Evolutionary conservation across 352 stramenopile genomes (phyloP), one percentile per base, ranked within the genome.

Genomic region (Peronospora tabacina): DNA sequence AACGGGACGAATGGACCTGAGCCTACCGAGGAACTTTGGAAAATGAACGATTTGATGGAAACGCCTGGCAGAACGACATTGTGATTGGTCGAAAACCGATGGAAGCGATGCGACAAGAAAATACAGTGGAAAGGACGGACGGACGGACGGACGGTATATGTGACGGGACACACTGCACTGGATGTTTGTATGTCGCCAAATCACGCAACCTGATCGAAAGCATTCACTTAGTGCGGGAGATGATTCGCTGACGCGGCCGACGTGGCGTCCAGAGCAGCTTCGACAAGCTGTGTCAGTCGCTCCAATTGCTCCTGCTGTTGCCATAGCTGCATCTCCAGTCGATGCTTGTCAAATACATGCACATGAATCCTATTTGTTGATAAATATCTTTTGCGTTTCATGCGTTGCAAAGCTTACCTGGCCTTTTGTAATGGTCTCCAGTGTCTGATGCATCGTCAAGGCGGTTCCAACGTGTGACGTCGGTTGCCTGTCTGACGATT

Each of bases 251-350:
- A 26, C 38, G 11, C 1, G 12, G 26, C 26, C 26, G 55, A 59
- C 44, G 44, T 33, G 43, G 22, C 20, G 22, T 16, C 26, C 13
- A 72, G 30, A 6, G 36, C 39, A 24, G 51, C 36, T 45, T 82
- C 57, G 12, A 79, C 20, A 1, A 76, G 55, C 12, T 41, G 52
- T n/a, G 47, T 59, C 9, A 82, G 58, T 9, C 36, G 53, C 32
- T 72, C 53, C 7, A 83, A 49, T 32, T 78, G 67, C 33, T 61
- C 43, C 52, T 76, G 61, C 34, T 83, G 72, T 29, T 42, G 35
- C 0, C 16, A 44, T 11, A 79, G 54, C 19, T 77, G 64, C 38
- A 53, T 17, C 20, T 76, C 55, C 10, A 81, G 33, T n/a, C 60
- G 36, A 3, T 57, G 61, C 70, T 83, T 44, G 19, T 41, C 2